These are phyloP conservation scores for Candida schatavii DNA, from an alignment of 805 yeast genomes.

Conservation along the genomic window DNA sequence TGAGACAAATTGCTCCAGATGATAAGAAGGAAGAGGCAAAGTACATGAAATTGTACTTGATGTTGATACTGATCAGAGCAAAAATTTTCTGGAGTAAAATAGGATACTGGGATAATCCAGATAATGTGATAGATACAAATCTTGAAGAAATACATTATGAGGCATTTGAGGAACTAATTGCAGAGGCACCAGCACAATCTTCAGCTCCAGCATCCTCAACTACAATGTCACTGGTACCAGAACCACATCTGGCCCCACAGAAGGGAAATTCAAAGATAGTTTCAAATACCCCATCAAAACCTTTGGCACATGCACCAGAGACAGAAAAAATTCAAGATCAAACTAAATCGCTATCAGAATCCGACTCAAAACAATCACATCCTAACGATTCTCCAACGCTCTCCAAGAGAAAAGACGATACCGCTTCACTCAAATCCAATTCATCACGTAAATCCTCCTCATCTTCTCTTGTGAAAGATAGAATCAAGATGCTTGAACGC, in stretches of 20 bases:
- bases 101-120: slow-evolving; percentile 69
- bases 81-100: slow-evolving; percentile 80
- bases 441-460: slow-evolving; percentile 1
- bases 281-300: neutral
- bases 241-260: no score
- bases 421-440: neutral
- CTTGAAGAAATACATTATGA: slow-evolving; percentile 22
- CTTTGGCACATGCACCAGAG: no score
- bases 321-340: no score
- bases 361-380: neutral
- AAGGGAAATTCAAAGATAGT: neutral
- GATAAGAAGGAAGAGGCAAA: slow-evolving; percentile 30
- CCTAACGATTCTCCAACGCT: neutral
- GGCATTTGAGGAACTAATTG: slow-evolving; percentile 15
- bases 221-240: neutral
- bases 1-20: neutral
- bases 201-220: neutral
- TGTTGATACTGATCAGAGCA: slow-evolving; percentile 53
- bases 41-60: slow-evolving; percentile 50
- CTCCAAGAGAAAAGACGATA: neutral
- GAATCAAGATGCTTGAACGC: neutral
- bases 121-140: slow-evolving; percentile 28
- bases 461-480: slow-evolving; percentile 1
- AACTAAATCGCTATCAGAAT: neutral
- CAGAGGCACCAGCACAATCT: neutral